Evolutionary conservation across 129 eudicot genomes (phyloP).

Genomic region (Arctium lappa): DNA sequence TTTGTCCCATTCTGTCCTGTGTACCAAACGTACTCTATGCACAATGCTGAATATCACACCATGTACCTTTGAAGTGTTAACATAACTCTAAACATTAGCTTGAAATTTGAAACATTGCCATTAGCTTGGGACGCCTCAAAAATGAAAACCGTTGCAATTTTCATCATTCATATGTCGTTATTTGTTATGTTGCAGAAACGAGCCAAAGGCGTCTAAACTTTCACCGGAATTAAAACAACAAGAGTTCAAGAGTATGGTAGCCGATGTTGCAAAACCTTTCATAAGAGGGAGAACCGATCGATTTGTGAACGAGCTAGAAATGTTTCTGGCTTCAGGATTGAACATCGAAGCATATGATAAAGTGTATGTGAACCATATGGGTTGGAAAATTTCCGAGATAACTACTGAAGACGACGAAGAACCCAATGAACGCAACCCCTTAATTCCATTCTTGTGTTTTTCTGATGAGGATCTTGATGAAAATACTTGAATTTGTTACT

Average conservation of each 20-base stretch:
- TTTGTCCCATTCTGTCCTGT: too few species aligned
- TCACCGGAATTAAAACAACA: conserved; percentile 36
- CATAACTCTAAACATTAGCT: not conserved
- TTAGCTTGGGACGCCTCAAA: not conserved
- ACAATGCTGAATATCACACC: not conserved
- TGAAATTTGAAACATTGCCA: not conserved
- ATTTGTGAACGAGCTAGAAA: conserved; percentile 68
- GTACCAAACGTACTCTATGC: not conserved
- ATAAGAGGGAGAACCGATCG: conserved; percentile 59
- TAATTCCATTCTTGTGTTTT: conserved; percentile 45
- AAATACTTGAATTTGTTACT: conserved; percentile 15
- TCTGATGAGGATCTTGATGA: conserved; percentile 60
- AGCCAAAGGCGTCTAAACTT: conserved; percentile 29
- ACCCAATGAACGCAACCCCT: conserved; percentile 31
- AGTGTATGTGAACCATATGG: conserved; percentile 57
- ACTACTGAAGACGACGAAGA: conserved; percentile 32
- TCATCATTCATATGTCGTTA: not conserved
- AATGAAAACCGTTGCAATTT: not conserved
- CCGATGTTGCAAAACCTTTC: conserved; percentile 65
- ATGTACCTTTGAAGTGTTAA: not conserved
- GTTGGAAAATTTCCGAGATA: conserved; percentile 53
- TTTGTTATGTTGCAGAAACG: conserved; percentile 44
- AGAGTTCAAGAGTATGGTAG: conserved; percentile 52
- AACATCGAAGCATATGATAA: conserved; percentile 71
- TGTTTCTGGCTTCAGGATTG: conserved; percentile 72